Evolutionary conservation across 495 filamentous ascomycete genomes (phyloP), one percentile per base, ranked within the genome.

Genomic region (Penicillium malachiteum): DNA sequence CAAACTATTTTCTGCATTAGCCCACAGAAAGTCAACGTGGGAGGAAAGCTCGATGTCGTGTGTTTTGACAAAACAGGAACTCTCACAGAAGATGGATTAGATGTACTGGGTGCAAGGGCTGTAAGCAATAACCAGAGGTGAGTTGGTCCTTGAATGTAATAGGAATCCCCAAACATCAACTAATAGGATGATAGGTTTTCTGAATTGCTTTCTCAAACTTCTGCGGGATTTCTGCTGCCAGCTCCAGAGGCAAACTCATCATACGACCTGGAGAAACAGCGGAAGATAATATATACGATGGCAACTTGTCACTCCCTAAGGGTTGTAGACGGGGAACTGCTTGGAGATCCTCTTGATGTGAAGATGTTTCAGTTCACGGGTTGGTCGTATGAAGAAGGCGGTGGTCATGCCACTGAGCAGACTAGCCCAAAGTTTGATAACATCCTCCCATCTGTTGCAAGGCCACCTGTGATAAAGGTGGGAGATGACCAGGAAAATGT

Each of bases 41-140:
- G 89, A 13, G 95, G 95, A 6, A 97, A 97, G 67, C 76, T 99
- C 7, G 94, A 99, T 71, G 79, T 97, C 32, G 84, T 99, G 63
- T 97, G 94, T 72, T 99, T 99, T 59, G 95, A 99, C 71, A 99
- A 99, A 68, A 99, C 95, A 3, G 95, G 95, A 16, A 99, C 95
- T 12, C 77, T 99, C 18, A 99, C 95, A 2, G 95, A 97, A 71
- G 95, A 99, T 69, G 95, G 95, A 0, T 77, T 99, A 44, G 95
- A 99, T 73, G 89, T 99, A 39, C 85, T 97, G 26, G 95, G 95
- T 5, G 80, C 94, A 12, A 84, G 90, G 39, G 84, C 90, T 7
- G 90, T 91, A 31, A 81, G 86, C 58, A 71, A 78, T n/a, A 72
- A 79, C 18, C 85, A 71, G 60, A 76, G 71, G 77, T 81, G 52